Percentiles rank a stretch among this genome's conserved stretches.
Evolutionary conservation across 1,139 yeast genomes (phyloP).

Genomic region (Protomyces pachydermus): DNA sequence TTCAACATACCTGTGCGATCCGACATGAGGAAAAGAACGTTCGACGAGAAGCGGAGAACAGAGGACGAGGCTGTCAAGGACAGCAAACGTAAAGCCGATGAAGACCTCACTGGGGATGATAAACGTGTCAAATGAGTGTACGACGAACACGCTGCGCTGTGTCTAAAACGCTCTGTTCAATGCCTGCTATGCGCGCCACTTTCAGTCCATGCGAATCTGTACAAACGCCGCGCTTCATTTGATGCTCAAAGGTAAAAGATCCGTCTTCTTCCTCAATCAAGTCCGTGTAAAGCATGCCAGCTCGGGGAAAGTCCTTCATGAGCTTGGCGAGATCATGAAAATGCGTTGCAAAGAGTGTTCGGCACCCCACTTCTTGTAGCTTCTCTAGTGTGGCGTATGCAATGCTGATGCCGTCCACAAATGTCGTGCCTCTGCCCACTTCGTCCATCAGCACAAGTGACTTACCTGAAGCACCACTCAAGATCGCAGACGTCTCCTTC

Average conservation of each 20-base stretch:
- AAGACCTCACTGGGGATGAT: background rate
- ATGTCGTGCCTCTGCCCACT: constrained; percentile 94
- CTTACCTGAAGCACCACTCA: constrained; percentile 65
- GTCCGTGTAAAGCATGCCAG: constrained; percentile 8
- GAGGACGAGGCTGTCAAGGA: background rate
- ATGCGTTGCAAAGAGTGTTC: constrained; percentile 89
- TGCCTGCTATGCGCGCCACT: constrained; percentile 32
- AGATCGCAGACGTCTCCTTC: constrained; percentile 84
- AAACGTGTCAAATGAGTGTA: background rate
- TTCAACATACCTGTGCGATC: background rate
- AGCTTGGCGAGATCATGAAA: constrained; percentile 47
- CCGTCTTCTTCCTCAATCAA: background rate
- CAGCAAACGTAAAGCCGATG: background rate
- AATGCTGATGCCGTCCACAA: constrained; percentile 80
- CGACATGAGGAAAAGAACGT: background rate
- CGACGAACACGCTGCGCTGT: background rate
- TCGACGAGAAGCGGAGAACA: background rate
- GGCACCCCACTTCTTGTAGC: constrained; percentile 55
- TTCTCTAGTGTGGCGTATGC: constrained; percentile 75
- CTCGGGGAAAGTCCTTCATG: constrained; percentile 32
- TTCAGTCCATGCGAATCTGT: constrained; percentile 32
- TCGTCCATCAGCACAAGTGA: constrained; percentile 91
- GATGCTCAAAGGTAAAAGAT: constrained; percentile 7
- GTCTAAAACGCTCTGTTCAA: constrained; percentile 27
- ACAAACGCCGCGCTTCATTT: constrained; percentile 22